Percentiles rank a stretch among this genome's conserved stretches.
phyloP scores from a whole-genome alignment of 768 basidiomycete genomes.

The Obba rivulosa region DNA sequence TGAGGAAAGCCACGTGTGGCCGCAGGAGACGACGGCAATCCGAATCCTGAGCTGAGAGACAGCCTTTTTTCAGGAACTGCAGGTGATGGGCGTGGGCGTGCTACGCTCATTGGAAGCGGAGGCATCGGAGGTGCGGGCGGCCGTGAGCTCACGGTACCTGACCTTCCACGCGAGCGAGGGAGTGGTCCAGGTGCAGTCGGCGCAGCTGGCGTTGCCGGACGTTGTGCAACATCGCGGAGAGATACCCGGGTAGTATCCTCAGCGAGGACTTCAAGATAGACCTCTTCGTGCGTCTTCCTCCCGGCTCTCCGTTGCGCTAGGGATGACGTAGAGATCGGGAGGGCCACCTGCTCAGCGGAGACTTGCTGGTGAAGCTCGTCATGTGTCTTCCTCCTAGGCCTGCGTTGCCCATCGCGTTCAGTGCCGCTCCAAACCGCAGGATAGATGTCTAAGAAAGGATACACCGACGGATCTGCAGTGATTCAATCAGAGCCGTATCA shows the following conservation, averaged over 20 bases:
- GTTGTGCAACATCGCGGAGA: background rate
- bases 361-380: slow-evolving; percentile 14
- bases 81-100: too few species aligned
- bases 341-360: background rate
- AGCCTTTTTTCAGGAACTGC: background rate
- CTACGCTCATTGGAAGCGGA: background rate
- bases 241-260: background rate
- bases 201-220: background rate
- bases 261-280: slow-evolving; percentile 4
- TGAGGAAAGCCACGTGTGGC: slow-evolving; percentile 2
- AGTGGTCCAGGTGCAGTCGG: background rate
- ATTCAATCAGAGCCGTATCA: background rate
- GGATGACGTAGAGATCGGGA: background rate
- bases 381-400: slow-evolving; percentile 8
- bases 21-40: slow-evolving; percentile 19
- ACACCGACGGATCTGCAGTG: slow-evolving; percentile 18
- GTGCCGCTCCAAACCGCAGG: slow-evolving; percentile 1
- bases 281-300: background rate
- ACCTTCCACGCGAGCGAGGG: slow-evolving; percentile 6
- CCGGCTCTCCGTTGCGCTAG: background rate
- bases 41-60: slow-evolving; percentile 1
- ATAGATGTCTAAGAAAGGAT: slow-evolving; percentile 20
- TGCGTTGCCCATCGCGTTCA: too few species aligned
- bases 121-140: slow-evolving; percentile 2
- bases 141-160: slow-evolving; percentile 10